These are phyloP conservation scores for Boechera stricta DNA, from an alignment of 345 rosid species.

Conservation along the genomic window DNA sequence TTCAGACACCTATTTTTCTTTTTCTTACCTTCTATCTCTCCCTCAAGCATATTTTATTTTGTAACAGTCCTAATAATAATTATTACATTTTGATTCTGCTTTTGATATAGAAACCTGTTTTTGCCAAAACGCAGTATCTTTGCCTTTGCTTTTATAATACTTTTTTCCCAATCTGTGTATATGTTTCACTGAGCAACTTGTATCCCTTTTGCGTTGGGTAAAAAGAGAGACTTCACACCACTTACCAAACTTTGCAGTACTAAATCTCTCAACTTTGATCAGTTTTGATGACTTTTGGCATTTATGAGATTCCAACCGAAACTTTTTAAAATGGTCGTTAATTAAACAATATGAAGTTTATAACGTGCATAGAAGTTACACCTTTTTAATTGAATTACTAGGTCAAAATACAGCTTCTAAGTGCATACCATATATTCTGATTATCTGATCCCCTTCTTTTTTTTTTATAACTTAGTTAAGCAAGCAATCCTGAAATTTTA, in stretches of 20 bases:
- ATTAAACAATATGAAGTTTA: slow-evolving; percentile 4
- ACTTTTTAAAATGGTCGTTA: background rate
- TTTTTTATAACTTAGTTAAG: background rate
- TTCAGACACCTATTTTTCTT: slow-evolving; percentile 15
- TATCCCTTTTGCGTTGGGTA: slow-evolving; percentile 44
- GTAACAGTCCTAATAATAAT: background rate
- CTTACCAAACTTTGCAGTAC: slow-evolving; percentile 31
- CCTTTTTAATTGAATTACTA: background rate
- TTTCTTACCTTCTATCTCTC: background rate
- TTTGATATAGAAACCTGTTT: slow-evolving; percentile 31
- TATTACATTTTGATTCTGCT: slow-evolving; percentile 29
- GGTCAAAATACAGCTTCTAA: slow-evolving; percentile 23
- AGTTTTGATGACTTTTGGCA: background rate
- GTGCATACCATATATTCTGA: background rate
- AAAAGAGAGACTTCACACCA: slow-evolving; percentile 44
- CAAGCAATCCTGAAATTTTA: background rate
- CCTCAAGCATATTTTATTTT: slow-evolving; percentile 1
- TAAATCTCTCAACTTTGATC: slow-evolving; percentile 26
- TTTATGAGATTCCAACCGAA: slow-evolving; percentile 20
- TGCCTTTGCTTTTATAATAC: slow-evolving; percentile 28
- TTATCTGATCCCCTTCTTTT: background rate
- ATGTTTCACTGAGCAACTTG: slow-evolving; percentile 48
- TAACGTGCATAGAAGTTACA: slow-evolving; percentile 11
- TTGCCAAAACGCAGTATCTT: slow-evolving; percentile 30
- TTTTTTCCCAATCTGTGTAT: slow-evolving; percentile 25